These are phyloP conservation scores for Scleromitrula shiraiana DNA, from an alignment of 2,329 filamentous ascomycete species.

Conservation along the genomic window DNA sequence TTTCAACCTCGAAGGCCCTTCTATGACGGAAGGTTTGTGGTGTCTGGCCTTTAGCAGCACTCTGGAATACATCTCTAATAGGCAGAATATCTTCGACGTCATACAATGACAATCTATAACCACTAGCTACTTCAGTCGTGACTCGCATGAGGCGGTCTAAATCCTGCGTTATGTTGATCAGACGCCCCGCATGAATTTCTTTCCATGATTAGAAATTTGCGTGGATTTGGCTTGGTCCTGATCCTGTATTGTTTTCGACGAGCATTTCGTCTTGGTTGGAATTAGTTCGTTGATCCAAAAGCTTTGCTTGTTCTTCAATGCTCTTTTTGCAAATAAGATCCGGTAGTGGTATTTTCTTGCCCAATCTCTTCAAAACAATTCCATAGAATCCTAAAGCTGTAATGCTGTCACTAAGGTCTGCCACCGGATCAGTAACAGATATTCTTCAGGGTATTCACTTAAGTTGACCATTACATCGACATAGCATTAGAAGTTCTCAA, in stretches of 20 bases:
- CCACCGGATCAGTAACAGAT: background rate
- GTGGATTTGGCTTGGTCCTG: too few species aligned
- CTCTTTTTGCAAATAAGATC: background rate
- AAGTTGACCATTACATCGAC: slow-evolving; percentile 5
- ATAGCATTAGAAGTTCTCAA: background rate
- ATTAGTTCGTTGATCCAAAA: background rate
- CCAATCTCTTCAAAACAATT: background rate
- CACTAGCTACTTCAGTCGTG: background rate
- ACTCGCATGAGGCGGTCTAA: background rate
- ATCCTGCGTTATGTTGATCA: background rate
- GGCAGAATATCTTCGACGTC: background rate
- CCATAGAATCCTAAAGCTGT: background rate
- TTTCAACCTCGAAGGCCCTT: background rate
- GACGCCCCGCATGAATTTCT: background rate
- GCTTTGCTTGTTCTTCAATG: background rate
- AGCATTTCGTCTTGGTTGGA: background rate
- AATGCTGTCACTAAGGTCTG: background rate
- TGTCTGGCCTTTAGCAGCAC: background rate
- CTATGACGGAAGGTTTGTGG: background rate
- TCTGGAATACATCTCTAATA: background rate
- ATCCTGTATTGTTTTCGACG: background rate
- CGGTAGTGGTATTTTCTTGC: background rate
- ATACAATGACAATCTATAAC: background rate
- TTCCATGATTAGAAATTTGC: background rate
- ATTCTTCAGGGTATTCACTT: background rate